Conservation (phyloP, 164 flowering plant species). For the Vitis rotundifolia region DNA sequence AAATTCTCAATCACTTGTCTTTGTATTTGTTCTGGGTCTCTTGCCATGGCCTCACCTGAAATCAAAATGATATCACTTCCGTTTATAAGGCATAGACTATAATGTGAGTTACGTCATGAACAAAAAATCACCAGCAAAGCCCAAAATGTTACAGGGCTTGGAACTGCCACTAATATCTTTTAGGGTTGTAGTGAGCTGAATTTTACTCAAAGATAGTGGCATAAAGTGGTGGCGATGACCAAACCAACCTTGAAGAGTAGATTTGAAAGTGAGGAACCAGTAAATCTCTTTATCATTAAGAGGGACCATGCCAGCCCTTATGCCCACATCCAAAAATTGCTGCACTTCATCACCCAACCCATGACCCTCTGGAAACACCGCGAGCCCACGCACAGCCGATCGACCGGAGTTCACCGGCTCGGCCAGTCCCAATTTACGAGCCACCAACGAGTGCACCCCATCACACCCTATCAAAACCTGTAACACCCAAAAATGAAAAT, state of each 20-base stretch:
- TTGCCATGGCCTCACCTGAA: constrained; percentile 15
- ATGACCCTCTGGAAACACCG: constrained; percentile 47
- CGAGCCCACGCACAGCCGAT: constrained; percentile 43
- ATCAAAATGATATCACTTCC: not conserved
- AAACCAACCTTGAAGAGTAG: constrained; percentile 13
- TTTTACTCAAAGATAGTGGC: too few relatives aligned
- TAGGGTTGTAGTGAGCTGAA: too few relatives aligned
- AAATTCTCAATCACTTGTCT: constrained; percentile 19
- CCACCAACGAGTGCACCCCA: constrained; percentile 57
- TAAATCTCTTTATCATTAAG: constrained; percentile 35
- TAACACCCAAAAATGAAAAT: not conserved
- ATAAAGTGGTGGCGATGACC: not conserved
- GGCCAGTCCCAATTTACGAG: constrained; percentile 45
- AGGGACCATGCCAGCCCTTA: constrained; percentile 40
- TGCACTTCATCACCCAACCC: constrained; percentile 31
- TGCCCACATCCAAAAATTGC: constrained; percentile 25
- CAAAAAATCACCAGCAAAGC: too few relatives aligned
- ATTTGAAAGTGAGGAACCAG: constrained; percentile 34
- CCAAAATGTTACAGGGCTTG: too few relatives aligned
- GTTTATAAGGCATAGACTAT: too few relatives aligned
- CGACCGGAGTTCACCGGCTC: constrained; percentile 43
- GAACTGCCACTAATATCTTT: too few relatives aligned
- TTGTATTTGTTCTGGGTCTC: constrained; percentile 20
- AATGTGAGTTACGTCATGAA: too few relatives aligned
- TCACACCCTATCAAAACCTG: constrained; percentile 62